Conservation (phyloP, 305 asterid species). For the Fraxinus greggii region DNA sequence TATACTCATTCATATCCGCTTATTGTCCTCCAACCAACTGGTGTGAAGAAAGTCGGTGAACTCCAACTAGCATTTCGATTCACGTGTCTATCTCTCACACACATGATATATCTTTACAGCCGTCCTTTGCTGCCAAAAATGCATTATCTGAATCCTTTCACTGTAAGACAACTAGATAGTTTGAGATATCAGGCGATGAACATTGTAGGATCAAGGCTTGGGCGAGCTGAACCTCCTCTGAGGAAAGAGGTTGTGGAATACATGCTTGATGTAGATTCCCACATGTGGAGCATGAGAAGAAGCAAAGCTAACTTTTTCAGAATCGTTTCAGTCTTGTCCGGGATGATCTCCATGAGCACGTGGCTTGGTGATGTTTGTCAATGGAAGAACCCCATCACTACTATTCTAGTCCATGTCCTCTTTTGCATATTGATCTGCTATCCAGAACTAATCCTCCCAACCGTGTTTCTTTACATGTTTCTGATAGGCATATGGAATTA, state of each 20-base stretch:
- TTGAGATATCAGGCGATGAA: constrained; percentile 63
- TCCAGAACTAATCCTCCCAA: constrained; percentile 65
- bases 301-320: constrained; percentile 81
- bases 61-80: constrained; percentile 57
- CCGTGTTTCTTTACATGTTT: constrained; percentile 51
- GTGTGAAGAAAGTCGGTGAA: constrained; percentile 42
- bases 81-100: constrained; percentile 47
- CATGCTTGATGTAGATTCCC: constrained; percentile 74
- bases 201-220: constrained; percentile 55
- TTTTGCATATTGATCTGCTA: constrained; percentile 55
- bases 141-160: constrained; percentile 68
- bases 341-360: constrained; percentile 44
- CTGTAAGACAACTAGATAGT: constrained; percentile 55
- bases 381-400: constrained; percentile 71
- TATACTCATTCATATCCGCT: constrained; percentile 48
- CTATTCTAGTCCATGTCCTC: constrained; percentile 60
- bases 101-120: constrained; percentile 56
- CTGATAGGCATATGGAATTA: constrained; percentile 52
- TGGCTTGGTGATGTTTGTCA: constrained; percentile 57
- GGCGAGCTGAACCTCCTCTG: constrained; percentile 68
- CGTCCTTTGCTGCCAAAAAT: constrained; percentile 64
- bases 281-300: constrained; percentile 78
- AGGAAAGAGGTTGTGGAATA: constrained; percentile 68
- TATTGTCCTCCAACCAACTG: constrained; percentile 34
- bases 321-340: constrained; percentile 54